A percentile compares a stretch with the other conserved stretches of the same genome.
Conservation (phyloP, 441 rosid genomes). For the Raphanus hybrid region DNA sequence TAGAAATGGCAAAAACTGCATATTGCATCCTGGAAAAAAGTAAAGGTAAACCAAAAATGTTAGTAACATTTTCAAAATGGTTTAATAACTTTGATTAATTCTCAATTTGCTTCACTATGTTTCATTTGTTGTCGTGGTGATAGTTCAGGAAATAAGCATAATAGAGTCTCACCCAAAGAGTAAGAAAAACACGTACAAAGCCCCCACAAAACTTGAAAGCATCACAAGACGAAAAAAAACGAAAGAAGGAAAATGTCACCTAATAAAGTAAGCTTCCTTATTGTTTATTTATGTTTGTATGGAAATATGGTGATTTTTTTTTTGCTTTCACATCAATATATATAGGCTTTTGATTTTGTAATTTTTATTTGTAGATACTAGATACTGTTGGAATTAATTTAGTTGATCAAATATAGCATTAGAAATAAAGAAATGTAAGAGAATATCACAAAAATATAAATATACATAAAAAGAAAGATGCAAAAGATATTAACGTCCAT, state of each 20-base stretch:
- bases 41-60: background rate
- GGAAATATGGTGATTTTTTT: background rate
- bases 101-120: background rate
- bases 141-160: background rate
- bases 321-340: background rate
- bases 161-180: background rate
- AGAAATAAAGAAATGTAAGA: background rate
- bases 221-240: background rate
- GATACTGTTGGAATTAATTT: background rate
- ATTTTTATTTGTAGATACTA: background rate
- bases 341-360: background rate
- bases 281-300: background rate
- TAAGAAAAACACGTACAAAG: background rate
- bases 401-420: background rate
- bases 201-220: background rate
- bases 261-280: background rate
- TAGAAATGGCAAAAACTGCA: background rate
- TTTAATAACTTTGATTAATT: background rate
- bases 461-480: background rate
- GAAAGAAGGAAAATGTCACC: background rate
- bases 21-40: background rate
- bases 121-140: background rate
- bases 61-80: background rate
- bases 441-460: background rate
- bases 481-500: background rate